A percentile compares a stretch with the other conserved stretches of the same genome.
phyloP scores from a whole-genome alignment of 2,329 filamentous ascomycete genomes.

The Cadophora sp. region DNA sequence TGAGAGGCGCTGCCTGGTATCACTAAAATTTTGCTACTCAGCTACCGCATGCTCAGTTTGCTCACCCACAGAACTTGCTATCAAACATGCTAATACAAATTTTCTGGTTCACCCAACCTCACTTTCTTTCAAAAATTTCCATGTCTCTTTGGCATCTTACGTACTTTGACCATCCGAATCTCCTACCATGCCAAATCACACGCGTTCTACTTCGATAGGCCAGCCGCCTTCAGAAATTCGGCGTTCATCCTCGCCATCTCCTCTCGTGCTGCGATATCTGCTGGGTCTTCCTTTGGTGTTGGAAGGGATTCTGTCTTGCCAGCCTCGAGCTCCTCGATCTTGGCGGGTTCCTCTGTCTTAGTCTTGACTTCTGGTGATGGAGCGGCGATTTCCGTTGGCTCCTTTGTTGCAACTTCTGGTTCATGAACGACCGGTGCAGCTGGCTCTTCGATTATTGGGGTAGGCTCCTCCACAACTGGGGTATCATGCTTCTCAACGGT shows the following conservation, averaged over 20 bases:
- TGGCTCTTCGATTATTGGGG: conserved; percentile 15
- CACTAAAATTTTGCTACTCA: conserved; percentile 19
- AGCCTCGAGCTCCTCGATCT: conserved; percentile 10
- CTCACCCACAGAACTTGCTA: neutral
- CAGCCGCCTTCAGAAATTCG: conserved; percentile 17
- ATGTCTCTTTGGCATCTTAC: too few species aligned
- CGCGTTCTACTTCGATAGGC: conserved; percentile 8
- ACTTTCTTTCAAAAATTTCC: neutral
- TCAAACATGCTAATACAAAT: conserved; percentile 16
- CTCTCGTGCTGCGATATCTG: conserved; percentile 17
- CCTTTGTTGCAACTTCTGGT: conserved; percentile 1
- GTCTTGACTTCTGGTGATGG: neutral
- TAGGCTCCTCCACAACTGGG: conserved; percentile 14
- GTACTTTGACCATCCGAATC: neutral
- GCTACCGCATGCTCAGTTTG: neutral
- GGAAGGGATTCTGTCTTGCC: conserved; percentile 8
- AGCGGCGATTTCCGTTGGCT: neutral
- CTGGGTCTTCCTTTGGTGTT: conserved; percentile 14
- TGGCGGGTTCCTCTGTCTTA: conserved; percentile 18
- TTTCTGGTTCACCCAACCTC: neutral
- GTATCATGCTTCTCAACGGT: conserved; percentile 14
- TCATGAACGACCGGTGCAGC: neutral
- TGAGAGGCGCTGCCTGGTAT: conserved; percentile 15
- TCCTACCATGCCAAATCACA: neutral
- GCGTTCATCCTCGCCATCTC: conserved; percentile 22